Percentiles rank a stretch among this genome's conserved stretches.
phyloP scores from a whole-genome alignment of 179 eudicot genomes.

The Camellia oleifera region DNA sequence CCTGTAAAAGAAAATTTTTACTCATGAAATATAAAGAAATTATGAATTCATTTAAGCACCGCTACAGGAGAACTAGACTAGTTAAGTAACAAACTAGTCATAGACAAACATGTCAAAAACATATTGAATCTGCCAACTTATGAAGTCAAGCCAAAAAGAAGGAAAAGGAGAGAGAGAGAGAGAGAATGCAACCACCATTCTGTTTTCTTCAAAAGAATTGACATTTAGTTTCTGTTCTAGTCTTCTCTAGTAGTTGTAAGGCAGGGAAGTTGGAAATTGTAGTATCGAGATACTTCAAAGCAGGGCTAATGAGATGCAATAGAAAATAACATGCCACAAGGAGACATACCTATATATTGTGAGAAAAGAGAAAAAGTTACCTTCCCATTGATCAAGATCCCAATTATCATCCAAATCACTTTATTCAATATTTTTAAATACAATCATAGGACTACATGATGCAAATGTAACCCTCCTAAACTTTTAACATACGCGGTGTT shows the following conservation, averaged over 20 bases:
- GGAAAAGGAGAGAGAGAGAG: not conserved
- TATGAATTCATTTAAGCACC: not conserved
- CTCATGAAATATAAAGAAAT: not conserved
- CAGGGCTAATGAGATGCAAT: not conserved
- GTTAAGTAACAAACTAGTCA: not conserved
- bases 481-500: not conserved
- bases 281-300: not conserved
- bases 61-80: too few relatives aligned
- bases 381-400: not conserved
- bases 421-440: not conserved
- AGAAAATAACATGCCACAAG: not conserved
- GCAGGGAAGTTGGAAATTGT: not conserved
- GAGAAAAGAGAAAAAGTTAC: not conserved
- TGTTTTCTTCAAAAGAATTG: not conserved
- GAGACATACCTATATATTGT: not conserved
- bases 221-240: not conserved
- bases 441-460: not conserved
- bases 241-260: not conserved
- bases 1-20: conserved; percentile 38
- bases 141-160: not conserved
- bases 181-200: not conserved
- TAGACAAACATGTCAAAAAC: not conserved
- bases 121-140: not conserved
- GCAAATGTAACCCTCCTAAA: not conserved
- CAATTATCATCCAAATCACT: not conserved